Base-by-base conservation (phyloP, 345 rosid species). In the Cardamine resedifolia region DNA sequence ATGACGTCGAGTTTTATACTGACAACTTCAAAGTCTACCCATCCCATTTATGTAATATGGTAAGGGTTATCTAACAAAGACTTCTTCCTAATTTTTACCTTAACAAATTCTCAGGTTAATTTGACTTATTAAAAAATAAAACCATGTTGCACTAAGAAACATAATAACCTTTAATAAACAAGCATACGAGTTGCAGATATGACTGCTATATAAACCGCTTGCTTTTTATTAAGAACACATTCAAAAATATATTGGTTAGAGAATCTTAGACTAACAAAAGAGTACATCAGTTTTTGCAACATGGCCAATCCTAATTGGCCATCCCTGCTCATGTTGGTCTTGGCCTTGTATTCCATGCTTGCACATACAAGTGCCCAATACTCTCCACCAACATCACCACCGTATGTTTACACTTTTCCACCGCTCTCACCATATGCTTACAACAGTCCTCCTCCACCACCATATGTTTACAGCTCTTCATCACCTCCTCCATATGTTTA, bases 301-400 rank as follows among this genome's bases (percentile, higher is more conserved):
- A 73, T 73, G 77, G 77, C 77, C 71, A 73, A 45, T 55, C 48
- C 30, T 55, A 72, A 62, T 24, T 64, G 77, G 77, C 14, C 77
- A 64, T 66, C 67, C 14, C 5, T 58, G 39, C 59, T 73, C 38
- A 18, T 66, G 77, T 34, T 73, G 33, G 60, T 73, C 18, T 20
- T 74, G 33, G 72, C 78, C 44, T 66, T 74, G 60, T 66, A 36
- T 74, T 63, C 67, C 61, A 15, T 66, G 10, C 52, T 24, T 66
- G 60, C 4, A 5, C 19, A 47, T 48, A 36, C 51, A 66, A 74
- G 67, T 38, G 78, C 67, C 16, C 78, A 74, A 27, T 66, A 65
- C 51, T 10, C 33, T 24, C 60, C 77, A 34, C 43, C 71, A 52
- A 24, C 66, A 38, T 8, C 71, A 12, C 27, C 77, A 43, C 50